These are phyloP conservation scores for Elongisporangium anandrum DNA, from an alignment of 352 stramenopile genomes.

Conservation along the genomic window DNA sequence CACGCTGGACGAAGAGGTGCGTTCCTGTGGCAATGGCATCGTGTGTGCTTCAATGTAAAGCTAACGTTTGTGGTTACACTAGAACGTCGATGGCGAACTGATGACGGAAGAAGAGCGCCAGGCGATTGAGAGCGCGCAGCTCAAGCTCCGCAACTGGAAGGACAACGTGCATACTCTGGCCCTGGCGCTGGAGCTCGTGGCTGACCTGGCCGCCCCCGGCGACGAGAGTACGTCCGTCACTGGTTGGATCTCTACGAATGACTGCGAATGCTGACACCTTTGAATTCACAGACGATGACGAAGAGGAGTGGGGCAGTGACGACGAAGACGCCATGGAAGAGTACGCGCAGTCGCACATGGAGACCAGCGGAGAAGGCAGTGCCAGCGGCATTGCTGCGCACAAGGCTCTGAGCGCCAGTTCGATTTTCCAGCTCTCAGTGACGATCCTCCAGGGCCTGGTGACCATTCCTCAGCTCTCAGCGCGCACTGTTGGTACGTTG, in stretches of 20 bases:
- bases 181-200: slow-evolving; percentile 71
- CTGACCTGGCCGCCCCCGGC: slow-evolving; percentile 47
- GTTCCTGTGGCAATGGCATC: not conserved
- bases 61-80: slow-evolving; percentile 1
- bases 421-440: slow-evolving; percentile 50
- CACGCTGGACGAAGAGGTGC: slow-evolving; percentile 50
- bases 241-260: too few species aligned
- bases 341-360: slow-evolving; percentile 65
- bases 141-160: slow-evolving; percentile 70
- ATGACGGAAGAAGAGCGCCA: slow-evolving; percentile 57
- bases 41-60: not conserved
- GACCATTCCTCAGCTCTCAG: slow-evolving; percentile 51
- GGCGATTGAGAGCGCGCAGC: slow-evolving; percentile 54
- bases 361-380: slow-evolving; percentile 16
- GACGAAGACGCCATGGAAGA: slow-evolving; percentile 88
- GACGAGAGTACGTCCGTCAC: slow-evolving; percentile 53
- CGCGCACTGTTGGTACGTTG: slow-evolving; percentile 44
- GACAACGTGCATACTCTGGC: slow-evolving; percentile 78
- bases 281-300: slow-evolving; percentile 38
- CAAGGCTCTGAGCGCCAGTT: slow-evolving; percentile 37
- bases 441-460: slow-evolving; percentile 75
- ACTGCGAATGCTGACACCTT: not conserved
- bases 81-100: slow-evolving; percentile 54
- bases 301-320: slow-evolving; percentile 84
- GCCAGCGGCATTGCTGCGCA: slow-evolving; percentile 16